phyloP scores from a whole-genome alignment of 805 yeast species.

The Wickerhamiella kurtzmanii region DNA sequence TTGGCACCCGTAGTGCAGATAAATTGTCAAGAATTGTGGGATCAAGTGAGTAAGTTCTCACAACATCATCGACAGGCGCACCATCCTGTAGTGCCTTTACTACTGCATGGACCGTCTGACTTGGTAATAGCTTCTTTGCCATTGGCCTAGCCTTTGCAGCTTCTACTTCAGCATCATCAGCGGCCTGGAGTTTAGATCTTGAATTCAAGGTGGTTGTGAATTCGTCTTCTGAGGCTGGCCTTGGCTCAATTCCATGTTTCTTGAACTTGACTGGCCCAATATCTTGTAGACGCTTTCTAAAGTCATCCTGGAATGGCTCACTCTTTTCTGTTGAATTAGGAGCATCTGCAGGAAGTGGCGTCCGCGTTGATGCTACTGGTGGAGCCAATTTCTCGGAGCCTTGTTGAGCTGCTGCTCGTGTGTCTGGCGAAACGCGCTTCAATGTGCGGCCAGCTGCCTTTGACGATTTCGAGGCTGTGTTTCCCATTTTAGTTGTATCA shows the following conservation, averaged over 20 bases:
- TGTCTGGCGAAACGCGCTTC: too few species aligned
- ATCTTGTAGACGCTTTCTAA: conserved; percentile 11
- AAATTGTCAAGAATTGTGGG: neutral
- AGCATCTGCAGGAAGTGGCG: neutral
- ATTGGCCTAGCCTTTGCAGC: neutral
- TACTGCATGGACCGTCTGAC: neutral
- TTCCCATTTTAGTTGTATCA: neutral
- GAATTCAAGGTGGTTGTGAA: conserved; percentile 18
- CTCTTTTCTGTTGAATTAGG: neutral
- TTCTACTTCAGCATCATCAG: conserved; percentile 5
- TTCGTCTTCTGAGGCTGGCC: conserved; percentile 15
- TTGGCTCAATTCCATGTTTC: conserved; percentile 6
- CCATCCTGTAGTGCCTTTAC: neutral
- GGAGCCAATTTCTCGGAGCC: neutral
- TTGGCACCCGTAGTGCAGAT: neutral
- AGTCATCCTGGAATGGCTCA: neutral
- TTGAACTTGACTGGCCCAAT: conserved; percentile 17
- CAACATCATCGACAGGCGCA: neutral
- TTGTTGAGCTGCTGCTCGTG: neutral
- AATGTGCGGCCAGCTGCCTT: neutral
- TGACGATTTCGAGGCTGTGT: neutral
- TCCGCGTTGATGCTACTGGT: neutral
- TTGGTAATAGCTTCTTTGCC: neutral
- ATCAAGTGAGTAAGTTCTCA: neutral
- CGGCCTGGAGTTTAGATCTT: conserved; percentile 11